Evolutionary conservation across 257 asterid species (phyloP).

Genomic region (Solanum sitiens): DNA sequence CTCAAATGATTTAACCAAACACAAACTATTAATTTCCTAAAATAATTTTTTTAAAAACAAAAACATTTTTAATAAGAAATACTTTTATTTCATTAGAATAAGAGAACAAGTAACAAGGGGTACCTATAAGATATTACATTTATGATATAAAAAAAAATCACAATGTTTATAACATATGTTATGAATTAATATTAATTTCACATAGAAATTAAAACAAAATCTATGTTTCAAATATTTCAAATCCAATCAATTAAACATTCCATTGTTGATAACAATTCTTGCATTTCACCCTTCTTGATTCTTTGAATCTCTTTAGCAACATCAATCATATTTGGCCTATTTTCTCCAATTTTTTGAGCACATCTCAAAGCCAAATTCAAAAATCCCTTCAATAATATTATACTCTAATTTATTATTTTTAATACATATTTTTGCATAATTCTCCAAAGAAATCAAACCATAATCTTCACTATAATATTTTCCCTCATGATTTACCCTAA

Average conservation of each 20-base stretch:
- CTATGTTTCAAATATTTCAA: not conserved
- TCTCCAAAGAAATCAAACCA: not conserved
- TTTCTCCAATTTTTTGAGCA: not conserved
- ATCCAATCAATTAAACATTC: not conserved
- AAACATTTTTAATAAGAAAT: too few relatives aligned
- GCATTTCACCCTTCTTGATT: not conserved
- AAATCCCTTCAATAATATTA: not conserved
- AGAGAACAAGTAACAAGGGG: not conserved
- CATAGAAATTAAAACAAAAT: not conserved
- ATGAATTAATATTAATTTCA: not conserved
- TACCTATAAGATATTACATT: not conserved
- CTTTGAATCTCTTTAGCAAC: slow-evolving; percentile 4
- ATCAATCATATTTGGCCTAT: slow-evolving; percentile 11
- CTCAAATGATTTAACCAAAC: not conserved
- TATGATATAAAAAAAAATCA: not conserved
- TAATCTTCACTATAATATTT: not conserved
- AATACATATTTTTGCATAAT: not conserved
- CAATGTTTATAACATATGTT: not conserved
- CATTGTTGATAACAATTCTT: not conserved
- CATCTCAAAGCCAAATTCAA: slow-evolving; percentile 1
- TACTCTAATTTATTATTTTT: not conserved
- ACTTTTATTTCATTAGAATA: too few relatives aligned
- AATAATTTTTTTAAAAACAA: too few relatives aligned
- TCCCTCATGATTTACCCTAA: not conserved
- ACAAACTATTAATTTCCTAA: not conserved